Evolutionary conservation across 139 green algal genomes (phyloP), one percentile per base, ranked within the genome.

Genomic region (Chlamydomonas sphaeroides): DNA sequence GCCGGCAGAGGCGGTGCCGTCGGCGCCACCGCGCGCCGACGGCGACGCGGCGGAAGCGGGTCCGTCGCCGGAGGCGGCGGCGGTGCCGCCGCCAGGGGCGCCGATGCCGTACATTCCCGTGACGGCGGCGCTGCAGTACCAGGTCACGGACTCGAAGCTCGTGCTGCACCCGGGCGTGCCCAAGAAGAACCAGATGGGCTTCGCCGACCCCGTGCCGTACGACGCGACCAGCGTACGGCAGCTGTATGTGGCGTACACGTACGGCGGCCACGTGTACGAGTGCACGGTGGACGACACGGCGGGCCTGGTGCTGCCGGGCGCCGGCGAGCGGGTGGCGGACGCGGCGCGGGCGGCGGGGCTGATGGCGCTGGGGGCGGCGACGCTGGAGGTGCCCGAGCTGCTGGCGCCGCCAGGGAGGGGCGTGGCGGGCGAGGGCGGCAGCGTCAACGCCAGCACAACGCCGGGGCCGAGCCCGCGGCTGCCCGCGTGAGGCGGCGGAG

Each of bases 111-210:
- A 86, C 87, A 38, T 93, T 32, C 48, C 83, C 28, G 90, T 94
- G 3, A 89, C 87, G 15, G 32, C 72, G 5, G 87, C 90, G 5
- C 78, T 93, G 70, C 90, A 94, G 88, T 94, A 93, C 59, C 70
- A 90, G 4, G 90, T 94, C 1, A n/a, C 51, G 3, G 82, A 87
- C 36, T 76, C 84, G 6, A 69, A 78, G 48, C 80, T 94, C 26
- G 57, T 75, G 68, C 51, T 94, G 42, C 71, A 89, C 56, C 42
- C 66, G 18, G 87, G 89, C 3, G 80, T 93, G 17, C 71, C 83
- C 39, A 94, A 93, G 73, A 67, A 65, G 61, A 69, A 65, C 45
- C 80, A 92, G 15, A 93, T 94, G 89, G 90, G 89, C 26, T 94
- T 94, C 74, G 72, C 82, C 28, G 90, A 94, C 77, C 85, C 85